A percentile compares a stretch with the other conserved stretches of the same genome.
These are phyloP conservation scores for Naumovozyma dairenensis DNA, from an alignment of 805 yeast genomes.

Conservation along the genomic window DNA sequence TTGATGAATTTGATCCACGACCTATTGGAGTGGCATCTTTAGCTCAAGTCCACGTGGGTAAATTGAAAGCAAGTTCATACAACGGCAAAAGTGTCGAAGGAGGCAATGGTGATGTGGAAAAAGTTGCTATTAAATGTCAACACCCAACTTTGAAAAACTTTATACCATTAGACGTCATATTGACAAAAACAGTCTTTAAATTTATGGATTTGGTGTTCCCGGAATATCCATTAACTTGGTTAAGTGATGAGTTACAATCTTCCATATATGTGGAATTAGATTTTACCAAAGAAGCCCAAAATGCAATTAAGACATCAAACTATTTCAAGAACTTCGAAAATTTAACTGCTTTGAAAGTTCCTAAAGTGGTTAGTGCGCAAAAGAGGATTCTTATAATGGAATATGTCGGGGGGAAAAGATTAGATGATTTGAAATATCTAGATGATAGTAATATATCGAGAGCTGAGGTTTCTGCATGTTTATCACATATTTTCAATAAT, in stretches of 20 bases:
- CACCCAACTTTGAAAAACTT: constrained; percentile 81
- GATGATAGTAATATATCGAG: constrained; percentile 56
- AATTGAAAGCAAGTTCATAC: too few relatives aligned
- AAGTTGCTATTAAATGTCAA: constrained; percentile 90
- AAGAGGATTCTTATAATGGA: constrained; percentile 81
- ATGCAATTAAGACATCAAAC: constrained; percentile 59
- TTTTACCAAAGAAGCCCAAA: constrained; percentile 76
- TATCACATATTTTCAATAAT: constrained; percentile 82
- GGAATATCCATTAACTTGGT: constrained; percentile 87
- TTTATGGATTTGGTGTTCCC: constrained; percentile 76
- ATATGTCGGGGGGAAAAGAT: constrained; percentile 67
- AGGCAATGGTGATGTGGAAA: too few relatives aligned
- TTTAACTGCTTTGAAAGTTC: constrained; percentile 72
- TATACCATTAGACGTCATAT: constrained; percentile 78
- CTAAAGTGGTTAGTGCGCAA: constrained; percentile 56
- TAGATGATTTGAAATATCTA: constrained; percentile 65
- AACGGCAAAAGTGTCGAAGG: constrained; percentile 24
- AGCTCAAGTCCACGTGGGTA: constrained; percentile 90
- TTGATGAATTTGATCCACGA: constrained; percentile 50
- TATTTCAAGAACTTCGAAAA: constrained; percentile 48
- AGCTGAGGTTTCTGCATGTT: constrained; percentile 70
- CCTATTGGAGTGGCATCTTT: constrained; percentile 95
- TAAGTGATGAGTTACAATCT: constrained; percentile 83
- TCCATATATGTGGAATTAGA: constrained; percentile 88
- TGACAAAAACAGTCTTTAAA: constrained; percentile 68